Conservation (phyloP, 2,329 filamentous ascomycete species). For the Leptographium lundbergii region DNA sequence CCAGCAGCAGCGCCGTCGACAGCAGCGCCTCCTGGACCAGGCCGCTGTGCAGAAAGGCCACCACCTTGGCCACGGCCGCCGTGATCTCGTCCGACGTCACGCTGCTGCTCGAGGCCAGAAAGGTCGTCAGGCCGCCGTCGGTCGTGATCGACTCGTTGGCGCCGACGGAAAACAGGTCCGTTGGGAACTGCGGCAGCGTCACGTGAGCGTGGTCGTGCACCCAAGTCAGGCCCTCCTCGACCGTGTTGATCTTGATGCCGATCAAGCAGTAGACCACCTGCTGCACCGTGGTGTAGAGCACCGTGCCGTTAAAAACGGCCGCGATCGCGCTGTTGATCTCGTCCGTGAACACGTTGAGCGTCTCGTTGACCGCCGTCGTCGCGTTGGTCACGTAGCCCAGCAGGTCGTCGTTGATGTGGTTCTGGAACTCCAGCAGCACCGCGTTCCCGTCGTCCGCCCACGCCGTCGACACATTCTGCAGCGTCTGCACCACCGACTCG, state of each 20-base stretch:
- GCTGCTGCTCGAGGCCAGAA: conserved; percentile 64
- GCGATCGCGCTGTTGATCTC: conserved; percentile 65
- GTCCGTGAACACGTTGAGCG: conserved; percentile 69
- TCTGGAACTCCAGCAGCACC: conserved; percentile 40
- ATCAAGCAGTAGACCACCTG: conserved; percentile 81
- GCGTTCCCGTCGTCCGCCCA: conserved; percentile 71
- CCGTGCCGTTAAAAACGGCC: conserved; percentile 66
- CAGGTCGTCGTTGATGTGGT: conserved; percentile 70
- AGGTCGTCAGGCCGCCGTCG: conserved; percentile 49
- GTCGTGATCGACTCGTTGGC: conserved; percentile 48
- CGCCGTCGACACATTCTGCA: conserved; percentile 58
- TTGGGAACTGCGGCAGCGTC: conserved; percentile 62
- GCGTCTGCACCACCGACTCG: conserved; percentile 57
- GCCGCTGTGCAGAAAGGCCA: conserved; percentile 50
- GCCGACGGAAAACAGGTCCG: conserved; percentile 73
- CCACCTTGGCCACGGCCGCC: conserved; percentile 58
- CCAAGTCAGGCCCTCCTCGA: conserved; percentile 89
- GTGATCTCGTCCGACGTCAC: conserved; percentile 72
- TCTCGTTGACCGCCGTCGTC: conserved; percentile 71
- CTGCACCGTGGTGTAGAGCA: conserved; percentile 65
- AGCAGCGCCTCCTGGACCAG: conserved; percentile 73
- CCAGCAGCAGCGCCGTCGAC: conserved; percentile 55
- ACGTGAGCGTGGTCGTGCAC: conserved; percentile 78
- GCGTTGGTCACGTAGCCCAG: conserved; percentile 80
- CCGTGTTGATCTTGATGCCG: conserved; percentile 68